A percentile compares a stretch with the other conserved stretches of the same genome.
phyloP scores from a whole-genome alignment of 2,329 filamentous ascomycete genomes.

The Chaetomiaceae sp. region DNA sequence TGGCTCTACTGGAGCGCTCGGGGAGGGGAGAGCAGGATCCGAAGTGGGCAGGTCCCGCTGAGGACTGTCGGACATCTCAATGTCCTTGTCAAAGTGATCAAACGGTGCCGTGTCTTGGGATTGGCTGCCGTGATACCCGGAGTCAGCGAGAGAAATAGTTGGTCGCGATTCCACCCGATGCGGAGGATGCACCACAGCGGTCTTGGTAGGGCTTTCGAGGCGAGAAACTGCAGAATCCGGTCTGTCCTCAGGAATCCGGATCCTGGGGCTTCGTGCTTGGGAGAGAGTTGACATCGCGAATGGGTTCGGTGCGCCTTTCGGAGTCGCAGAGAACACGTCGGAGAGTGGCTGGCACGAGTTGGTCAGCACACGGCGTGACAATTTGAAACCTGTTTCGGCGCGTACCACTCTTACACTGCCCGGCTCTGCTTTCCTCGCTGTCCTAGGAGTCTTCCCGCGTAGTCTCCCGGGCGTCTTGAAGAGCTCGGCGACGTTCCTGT shows the following conservation, averaged over 20 bases:
- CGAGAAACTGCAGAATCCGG: conserved; percentile 29
- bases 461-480: conserved; percentile 90
- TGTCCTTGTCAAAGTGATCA: conserved; percentile 30
- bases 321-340: conserved; percentile 51
- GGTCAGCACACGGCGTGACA: conserved; percentile 15
- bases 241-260: conserved; percentile 53
- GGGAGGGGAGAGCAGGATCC: conserved; percentile 13
- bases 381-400: conserved; percentile 15
- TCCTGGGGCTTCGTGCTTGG: conserved; percentile 49
- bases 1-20: conserved; percentile 15
- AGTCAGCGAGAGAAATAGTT: conserved; percentile 47
- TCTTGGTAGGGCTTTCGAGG: conserved; percentile 30
- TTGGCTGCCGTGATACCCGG: conserved; percentile 67
- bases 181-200: conserved; percentile 30
- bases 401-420: conserved; percentile 59
- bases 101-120: conserved; percentile 45
- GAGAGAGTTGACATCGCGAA: conserved; percentile 43
- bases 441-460: conserved; percentile 73
- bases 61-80: conserved; percentile 20
- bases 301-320: conserved; percentile 48
- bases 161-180: conserved; percentile 19
- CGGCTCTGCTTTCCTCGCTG: conserved; percentile 54
- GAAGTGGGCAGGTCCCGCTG: conserved; percentile 10
- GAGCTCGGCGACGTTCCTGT: conserved; percentile 83
- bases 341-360: conserved; percentile 46